phyloP scores from a whole-genome alignment of 1,139 yeast genomes.

The Lodderomyces jiufengensis region DNA sequence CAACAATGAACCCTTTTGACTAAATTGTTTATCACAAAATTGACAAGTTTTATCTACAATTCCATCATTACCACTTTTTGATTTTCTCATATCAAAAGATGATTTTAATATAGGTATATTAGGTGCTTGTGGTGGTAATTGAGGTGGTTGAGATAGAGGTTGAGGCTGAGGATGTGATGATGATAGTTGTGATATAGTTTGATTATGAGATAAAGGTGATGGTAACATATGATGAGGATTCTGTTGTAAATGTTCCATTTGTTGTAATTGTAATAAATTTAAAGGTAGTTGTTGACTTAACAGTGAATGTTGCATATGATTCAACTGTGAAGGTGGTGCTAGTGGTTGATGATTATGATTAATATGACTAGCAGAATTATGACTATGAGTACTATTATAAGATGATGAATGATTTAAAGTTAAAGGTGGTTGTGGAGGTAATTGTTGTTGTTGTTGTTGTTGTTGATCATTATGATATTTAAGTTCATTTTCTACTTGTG shows the following conservation, averaged over 20 bases:
- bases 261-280: slow-evolving; percentile 1
- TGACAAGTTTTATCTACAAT: slow-evolving; percentile 11
- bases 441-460: slow-evolving; percentile 5
- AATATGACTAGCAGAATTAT: too few relatives aligned
- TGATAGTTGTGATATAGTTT: slow-evolving; percentile 2
- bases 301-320: slow-evolving; percentile 6
- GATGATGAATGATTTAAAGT: background rate
- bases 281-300: background rate
- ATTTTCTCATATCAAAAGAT: slow-evolving; percentile 10
- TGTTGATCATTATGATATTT: background rate
- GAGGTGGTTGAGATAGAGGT: slow-evolving; percentile 1
- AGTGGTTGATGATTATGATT: slow-evolving; percentile 1
- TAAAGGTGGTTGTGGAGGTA: slow-evolving; percentile 5
- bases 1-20: slow-evolving; percentile 17
- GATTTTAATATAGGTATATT: slow-evolving; percentile 8
- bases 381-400: background rate
- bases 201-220: background rate
- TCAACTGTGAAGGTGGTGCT: slow-evolving; percentile 2
- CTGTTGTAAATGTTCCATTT: slow-evolving; percentile 1
- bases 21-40: slow-evolving; percentile 18
- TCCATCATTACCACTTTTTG: slow-evolving; percentile 7
- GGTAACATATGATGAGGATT: background rate
- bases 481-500: background rate
- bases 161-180: slow-evolving; percentile 4
- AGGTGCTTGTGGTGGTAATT: background rate